Evolutionary conservation across 257 asterid species (phyloP), one percentile per base, ranked within the genome.

Genomic region (Ophiorrhiza pumila): DNA sequence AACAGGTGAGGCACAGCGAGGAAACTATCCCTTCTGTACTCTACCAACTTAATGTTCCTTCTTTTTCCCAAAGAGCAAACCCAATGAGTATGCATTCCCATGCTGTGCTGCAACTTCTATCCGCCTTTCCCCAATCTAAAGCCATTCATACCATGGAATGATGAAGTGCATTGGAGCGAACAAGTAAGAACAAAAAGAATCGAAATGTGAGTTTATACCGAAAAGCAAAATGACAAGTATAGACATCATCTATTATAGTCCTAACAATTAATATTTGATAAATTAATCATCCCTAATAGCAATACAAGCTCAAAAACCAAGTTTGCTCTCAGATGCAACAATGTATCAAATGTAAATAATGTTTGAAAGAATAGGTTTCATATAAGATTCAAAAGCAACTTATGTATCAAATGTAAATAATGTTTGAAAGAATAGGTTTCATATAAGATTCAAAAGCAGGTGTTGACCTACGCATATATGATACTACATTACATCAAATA

Each of bases 51-150:
- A 87, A 34, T 81, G 25, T 70, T 73, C 83, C 82, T 89, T 89
- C 80, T 80, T 83, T 74, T 88, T 84, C 67, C 86, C 91, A 32
- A 91, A 88, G 57, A 93, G 96, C 83, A 93, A 85, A 75, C 85
- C 64, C 84, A 93, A 11, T 1, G 98, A 89, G 85, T 93, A 93
- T 58, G 95, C 79, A 82, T 91, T 87, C 76, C 96, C 93, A 70
- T 87, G 87, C 82, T 89, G 80, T 31, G 90, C 90, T 12, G 97
- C 97, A 65, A 83, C 94, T 73, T 85, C 90, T 57, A 93, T 86
- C 34, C 97, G 86, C 76, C 84, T 93, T 67, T 81, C 93, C 63
- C 98, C 98, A 75, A 93, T 79, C 98, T 93, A 68, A 68, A 80
- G 60, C 77, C 78, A 77, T 71, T 70, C 49, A 69, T 39, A 70